Conservation (phyloP, 768 basidiomycete species). For the Lenzites betulinus region DNA sequence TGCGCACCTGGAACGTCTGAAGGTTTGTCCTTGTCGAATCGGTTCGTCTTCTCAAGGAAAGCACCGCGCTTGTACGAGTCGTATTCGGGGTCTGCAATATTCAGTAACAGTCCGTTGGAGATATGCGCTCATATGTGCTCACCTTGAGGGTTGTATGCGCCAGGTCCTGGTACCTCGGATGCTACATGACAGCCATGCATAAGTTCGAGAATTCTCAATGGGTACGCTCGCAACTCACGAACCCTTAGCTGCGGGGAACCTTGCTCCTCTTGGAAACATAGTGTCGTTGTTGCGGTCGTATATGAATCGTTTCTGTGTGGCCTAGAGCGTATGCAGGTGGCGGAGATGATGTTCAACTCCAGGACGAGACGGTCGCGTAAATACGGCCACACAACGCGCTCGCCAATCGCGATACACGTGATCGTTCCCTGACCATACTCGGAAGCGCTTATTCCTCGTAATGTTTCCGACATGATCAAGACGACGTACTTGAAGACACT, state of each 20-base stretch:
- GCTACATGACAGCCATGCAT: slow-evolving; percentile 31
- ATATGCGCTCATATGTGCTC: background rate
- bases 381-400: no score
- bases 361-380: no score
- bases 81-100: slow-evolving; percentile 41
- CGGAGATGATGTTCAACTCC: no score
- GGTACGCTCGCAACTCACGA: background rate
- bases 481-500: no score
- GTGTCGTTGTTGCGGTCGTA: background rate
- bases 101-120: background rate
- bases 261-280: slow-evolving; percentile 52
- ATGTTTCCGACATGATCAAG: no score
- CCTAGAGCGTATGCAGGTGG: no score
- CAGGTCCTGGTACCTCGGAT: slow-evolving; percentile 55
- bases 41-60: slow-evolving; percentile 56
- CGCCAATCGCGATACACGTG: no score
- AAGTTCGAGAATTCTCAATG: background rate
- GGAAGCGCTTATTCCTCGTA: no score
- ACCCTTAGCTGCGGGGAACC: slow-evolving; percentile 38
- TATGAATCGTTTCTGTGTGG: no score
- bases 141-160: slow-evolving; percentile 50
- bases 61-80: slow-evolving; percentile 60
- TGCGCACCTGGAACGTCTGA: slow-evolving; percentile 45
- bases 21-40: slow-evolving; percentile 49
- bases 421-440: no score